Conservation (phyloP, 2,329 filamentous ascomycete genomes). For the Scedosporium aurantiacum region DNA sequence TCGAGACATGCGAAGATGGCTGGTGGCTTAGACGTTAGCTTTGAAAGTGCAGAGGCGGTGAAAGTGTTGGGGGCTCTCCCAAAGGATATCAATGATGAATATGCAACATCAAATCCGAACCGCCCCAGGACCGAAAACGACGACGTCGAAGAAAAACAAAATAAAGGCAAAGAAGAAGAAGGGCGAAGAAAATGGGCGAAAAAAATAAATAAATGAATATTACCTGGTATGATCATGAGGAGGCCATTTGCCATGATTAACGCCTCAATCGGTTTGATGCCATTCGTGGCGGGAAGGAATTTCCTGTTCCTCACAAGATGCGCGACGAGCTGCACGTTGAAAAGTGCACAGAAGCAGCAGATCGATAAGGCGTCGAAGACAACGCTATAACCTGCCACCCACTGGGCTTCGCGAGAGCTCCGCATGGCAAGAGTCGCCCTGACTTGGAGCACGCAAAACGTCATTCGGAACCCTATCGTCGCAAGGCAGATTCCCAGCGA, state of each 20-base stretch:
- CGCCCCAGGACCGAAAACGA: no score
- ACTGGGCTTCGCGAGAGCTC: conserved; percentile 9
- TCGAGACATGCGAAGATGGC: conserved; percentile 40
- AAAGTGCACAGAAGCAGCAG: conserved; percentile 44
- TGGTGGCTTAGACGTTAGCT: conserved; percentile 13
- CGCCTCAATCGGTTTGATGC: conserved; percentile 40
- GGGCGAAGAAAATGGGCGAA: no score
- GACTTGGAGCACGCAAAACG: conserved; percentile 15
- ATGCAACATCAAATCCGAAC: neutral
- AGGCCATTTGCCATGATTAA: conserved; percentile 44
- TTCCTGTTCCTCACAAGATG: conserved; percentile 37
- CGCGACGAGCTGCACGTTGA: conserved; percentile 37
- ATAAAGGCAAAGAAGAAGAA: no score
- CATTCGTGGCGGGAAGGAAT: conserved; percentile 29
- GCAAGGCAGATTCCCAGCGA: conserved; percentile 17
- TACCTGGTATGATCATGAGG: conserved; percentile 46
- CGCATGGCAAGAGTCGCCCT: conserved; percentile 8
- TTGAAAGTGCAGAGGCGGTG: no score
- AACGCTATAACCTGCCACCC: conserved; percentile 27
- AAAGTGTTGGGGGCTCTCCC: neutral
- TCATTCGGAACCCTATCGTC: conserved; percentile 18
- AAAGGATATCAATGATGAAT: neutral
- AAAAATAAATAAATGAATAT: conserved; percentile 10
- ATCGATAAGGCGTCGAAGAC: conserved; percentile 30
- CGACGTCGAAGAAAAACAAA: no score